These are phyloP conservation scores for Arthrocladium fulminans DNA, from an alignment of 2,329 filamentous ascomycete species.

Conservation along the genomic window DNA sequence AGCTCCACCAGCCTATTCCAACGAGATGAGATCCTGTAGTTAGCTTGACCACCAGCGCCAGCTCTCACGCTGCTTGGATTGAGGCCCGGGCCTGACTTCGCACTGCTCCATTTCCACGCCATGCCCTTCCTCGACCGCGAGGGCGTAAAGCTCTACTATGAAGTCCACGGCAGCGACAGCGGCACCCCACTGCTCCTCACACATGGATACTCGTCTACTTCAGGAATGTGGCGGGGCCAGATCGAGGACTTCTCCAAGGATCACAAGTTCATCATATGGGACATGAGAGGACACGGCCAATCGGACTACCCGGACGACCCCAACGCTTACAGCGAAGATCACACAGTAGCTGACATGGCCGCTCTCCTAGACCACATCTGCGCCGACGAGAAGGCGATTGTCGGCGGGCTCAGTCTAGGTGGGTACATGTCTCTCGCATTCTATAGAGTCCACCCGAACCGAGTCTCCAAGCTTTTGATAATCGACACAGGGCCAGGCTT, in stretches of 20 bases:
- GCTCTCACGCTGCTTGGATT: no score
- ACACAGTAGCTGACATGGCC: constrained; percentile 15
- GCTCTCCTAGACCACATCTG: constrained; percentile 10
- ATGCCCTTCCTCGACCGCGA: constrained; percentile 14
- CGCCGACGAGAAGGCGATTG: constrained; percentile 8
- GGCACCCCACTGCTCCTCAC: constrained; percentile 12
- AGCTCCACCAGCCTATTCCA: no score
- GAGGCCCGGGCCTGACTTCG: no score
- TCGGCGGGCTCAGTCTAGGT: constrained; percentile 16
- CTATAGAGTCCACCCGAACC: constrained; percentile 11
- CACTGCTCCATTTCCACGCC: background rate
- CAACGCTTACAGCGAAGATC: constrained; percentile 12
- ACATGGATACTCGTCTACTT: constrained; percentile 18
- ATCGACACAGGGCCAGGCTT: constrained; percentile 19
- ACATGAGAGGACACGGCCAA: constrained; percentile 19
- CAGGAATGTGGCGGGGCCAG: constrained; percentile 16
- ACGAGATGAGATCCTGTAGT: no score
- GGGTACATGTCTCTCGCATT: constrained; percentile 20
- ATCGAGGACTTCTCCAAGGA: constrained; percentile 11
- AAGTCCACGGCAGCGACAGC: constrained; percentile 11
- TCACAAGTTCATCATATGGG: constrained; percentile 15
- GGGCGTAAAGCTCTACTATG: constrained; percentile 14
- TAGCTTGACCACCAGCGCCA: no score
- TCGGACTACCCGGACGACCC: constrained; percentile 11
- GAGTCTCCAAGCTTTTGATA: constrained; percentile 13